Conservation (phyloP, 768 basidiomycete genomes). For the Mycena galopus region DNA sequence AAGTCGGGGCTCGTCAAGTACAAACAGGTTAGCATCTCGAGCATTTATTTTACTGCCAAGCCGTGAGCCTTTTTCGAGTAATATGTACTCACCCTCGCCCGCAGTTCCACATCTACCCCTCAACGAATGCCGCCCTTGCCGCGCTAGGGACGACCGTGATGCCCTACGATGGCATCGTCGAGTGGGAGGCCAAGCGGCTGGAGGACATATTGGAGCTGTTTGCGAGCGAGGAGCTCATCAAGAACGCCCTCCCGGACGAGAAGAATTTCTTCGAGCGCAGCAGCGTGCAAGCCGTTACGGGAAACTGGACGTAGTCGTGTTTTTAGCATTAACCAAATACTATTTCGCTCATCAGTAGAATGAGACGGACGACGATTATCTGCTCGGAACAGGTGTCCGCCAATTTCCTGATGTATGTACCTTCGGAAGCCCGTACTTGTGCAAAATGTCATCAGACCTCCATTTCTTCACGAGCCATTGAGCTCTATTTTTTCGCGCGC, state of each 20-base stretch:
- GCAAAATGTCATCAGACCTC: no score
- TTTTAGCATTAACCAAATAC: no score
- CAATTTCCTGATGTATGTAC: no score
- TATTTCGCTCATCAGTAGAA: no score
- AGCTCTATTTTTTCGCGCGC: no score
- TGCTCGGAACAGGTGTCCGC: no score
- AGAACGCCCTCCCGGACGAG: conserved; percentile 26
- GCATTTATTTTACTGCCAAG: no score
- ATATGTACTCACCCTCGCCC: not conserved
- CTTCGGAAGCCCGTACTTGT: no score
- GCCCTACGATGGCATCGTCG: conserved; percentile 24
- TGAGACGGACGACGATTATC: no score
- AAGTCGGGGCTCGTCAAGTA: conserved; percentile 29
- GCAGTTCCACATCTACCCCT: conserved; percentile 27
- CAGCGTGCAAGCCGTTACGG: conserved; percentile 19
- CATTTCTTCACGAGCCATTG: no score
- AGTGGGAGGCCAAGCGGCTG: conserved; percentile 16
- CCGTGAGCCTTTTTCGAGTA: not conserved
- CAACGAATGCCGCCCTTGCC: conserved; percentile 18
- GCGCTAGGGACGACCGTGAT: conserved; percentile 7
- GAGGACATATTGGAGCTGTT: conserved; percentile 25
- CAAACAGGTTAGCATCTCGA: conserved; percentile 15
- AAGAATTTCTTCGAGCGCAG: conserved; percentile 30
- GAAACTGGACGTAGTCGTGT: conserved; percentile 27
- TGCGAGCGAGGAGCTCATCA: conserved; percentile 6